Evolutionary conservation across 306 rosid genomes (phyloP), one percentile per base, ranked within the genome.

Genomic region (Trifolium fragiferum): DNA sequence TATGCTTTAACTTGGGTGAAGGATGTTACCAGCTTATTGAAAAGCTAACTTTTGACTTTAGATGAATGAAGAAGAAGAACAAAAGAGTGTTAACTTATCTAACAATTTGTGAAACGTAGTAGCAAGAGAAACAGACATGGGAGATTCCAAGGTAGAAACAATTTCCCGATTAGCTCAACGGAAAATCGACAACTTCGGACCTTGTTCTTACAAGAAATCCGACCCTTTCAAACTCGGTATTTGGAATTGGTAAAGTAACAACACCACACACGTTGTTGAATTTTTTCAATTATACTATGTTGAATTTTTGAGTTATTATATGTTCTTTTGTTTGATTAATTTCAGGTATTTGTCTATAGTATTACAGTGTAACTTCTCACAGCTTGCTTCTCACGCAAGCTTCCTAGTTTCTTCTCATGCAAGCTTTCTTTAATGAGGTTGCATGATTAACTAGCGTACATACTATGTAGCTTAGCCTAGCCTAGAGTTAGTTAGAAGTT

Each of bases 221-320:
- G 96, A 93, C 5, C 87, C 95, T 65, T 93, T 93, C 83, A 90
- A 82, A 83, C 76, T 93, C 81, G 98, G 98, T 75, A 82, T 90
- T 54, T 93, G 98, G 98, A 90, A 89, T 77, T 93, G 98, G 98
- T 92, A 21, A 87, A 21, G 25, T 18, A 27, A 16, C 37, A n/a
- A 15, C 16, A 5, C 2, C 10, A 63, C 66, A 18, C 50, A 50
- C 15, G 14, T 54, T 54, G 60, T 54, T 55, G 4, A 4, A n/a
- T 20, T 38, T n/a, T n/a, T n/a, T n/a, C n/a, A n/a, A n/a, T n/a
- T n/a, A n/a, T n/a, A n/a, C n/a, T n/a, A n/a, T n/a, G n/a, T n/a
- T n/a, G n/a, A n/a, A n/a, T n/a, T n/a, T 41, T 57, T 21, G 4
- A 0, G 16, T 57, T 38, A 3, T 41, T 20, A 21, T 0, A 37